Evolutionary conservation across 345 rosid species (phyloP).

Genomic region (sweet orange (Citrus sinensis)): DNA sequence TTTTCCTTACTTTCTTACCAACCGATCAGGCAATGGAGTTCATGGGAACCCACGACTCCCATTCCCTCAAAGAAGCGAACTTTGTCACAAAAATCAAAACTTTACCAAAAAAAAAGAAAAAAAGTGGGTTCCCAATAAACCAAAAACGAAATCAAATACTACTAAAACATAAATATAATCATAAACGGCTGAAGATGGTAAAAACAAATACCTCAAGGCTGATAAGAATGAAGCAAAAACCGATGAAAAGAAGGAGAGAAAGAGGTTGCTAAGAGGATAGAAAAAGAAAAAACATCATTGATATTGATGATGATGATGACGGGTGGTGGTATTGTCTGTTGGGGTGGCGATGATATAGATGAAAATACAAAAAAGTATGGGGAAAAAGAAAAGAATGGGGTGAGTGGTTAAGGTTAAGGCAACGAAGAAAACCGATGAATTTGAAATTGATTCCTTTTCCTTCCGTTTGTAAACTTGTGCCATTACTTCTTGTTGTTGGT

Average conservation of each 20-base stretch:
- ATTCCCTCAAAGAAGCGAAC: neutral
- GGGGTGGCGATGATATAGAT: slow-evolving; percentile 3
- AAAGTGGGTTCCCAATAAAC: neutral
- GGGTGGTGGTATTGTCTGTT: neutral
- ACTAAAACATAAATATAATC: neutral
- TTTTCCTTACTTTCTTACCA: neutral
- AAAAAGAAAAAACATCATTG: neutral
- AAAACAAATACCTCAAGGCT: slow-evolving; percentile 4
- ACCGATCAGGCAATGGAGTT: neutral
- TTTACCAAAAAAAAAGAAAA: neutral
- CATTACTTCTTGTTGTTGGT: neutral
- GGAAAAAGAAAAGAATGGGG: slow-evolving; percentile 8
- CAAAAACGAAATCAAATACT: neutral
- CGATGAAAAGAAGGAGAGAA: neutral
- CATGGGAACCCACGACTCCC: neutral
- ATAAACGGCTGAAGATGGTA: neutral
- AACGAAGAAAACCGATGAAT: slow-evolving; percentile 32
- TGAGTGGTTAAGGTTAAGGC: slow-evolving; percentile 19
- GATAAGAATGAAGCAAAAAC: neutral
- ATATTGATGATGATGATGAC: neutral
- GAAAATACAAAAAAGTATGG: neutral
- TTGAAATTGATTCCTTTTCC: slow-evolving; percentile 5
- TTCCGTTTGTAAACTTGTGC: slow-evolving; percentile 9
- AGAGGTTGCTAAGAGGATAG: neutral
- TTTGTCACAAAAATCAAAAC: neutral